These are phyloP conservation scores for Fusarium xylarioides DNA, from an alignment of 2,329 filamentous ascomycete genomes.

Conservation along the genomic window DNA sequence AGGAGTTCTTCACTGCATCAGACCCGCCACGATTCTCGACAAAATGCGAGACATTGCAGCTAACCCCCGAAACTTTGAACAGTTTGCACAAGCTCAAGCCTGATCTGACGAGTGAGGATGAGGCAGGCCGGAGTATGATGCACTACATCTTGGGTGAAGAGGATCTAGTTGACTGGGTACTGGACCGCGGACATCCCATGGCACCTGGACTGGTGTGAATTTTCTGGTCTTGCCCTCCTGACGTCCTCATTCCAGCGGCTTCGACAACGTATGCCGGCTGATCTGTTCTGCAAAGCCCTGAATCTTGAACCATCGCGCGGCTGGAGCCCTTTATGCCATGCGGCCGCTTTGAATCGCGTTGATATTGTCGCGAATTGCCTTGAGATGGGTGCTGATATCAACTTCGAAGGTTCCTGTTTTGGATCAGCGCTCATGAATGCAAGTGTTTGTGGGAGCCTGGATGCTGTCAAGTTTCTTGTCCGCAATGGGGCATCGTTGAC, in stretches of 20 bases:
- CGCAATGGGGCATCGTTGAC: not conserved
- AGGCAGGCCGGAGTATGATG: not conserved
- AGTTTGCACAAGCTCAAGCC: accelerated
- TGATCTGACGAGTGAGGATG: not conserved
- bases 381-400: not conserved
- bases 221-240: not conserved
- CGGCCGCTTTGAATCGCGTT: not conserved
- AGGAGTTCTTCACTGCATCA: not conserved
- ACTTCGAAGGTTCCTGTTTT: conserved; percentile 11
- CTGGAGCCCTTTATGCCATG: conserved; percentile 20
- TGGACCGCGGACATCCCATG: not conserved
- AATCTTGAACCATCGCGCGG: conserved; percentile 15
- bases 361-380: conserved; percentile 7
- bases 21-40: not conserved
- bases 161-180: not conserved
- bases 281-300: not conserved
- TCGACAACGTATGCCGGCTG: not conserved
- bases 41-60: accelerated
- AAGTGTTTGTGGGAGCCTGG: conserved; percentile 1
- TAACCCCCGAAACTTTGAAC: not conserved
- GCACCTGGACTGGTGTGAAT: not conserved
- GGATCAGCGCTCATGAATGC: conserved; percentile 20
- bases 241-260: not conserved
- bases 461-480: not conserved
- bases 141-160: not conserved